Evolutionary conservation across 768 basidiomycete genomes (phyloP).

Genomic region (Amanita thiersii): DNA sequence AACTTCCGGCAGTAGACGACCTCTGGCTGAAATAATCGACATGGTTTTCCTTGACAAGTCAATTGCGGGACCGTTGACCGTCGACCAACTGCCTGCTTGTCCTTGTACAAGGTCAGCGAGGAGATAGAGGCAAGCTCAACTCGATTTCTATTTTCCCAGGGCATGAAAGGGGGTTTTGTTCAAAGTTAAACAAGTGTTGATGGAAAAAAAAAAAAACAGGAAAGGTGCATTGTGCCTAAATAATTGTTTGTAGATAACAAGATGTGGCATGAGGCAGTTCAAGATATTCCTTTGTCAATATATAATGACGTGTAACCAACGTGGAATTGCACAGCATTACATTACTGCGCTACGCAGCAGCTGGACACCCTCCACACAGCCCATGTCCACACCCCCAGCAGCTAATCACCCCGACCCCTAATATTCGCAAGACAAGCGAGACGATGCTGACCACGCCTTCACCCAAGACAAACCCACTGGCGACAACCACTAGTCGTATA

Average conservation of each 20-base stretch:
- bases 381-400: conserved; percentile 85
- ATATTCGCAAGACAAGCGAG: conserved; percentile 63
- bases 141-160: conserved; percentile 27
- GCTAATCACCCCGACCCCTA: conserved; percentile 66
- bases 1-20: conserved; percentile 79
- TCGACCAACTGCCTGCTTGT: conserved; percentile 52
- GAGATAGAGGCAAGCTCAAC: conserved; percentile 65
- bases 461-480: conserved; percentile 92
- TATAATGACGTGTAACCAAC: conserved; percentile 25
- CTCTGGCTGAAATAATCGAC: conserved; percentile 70
- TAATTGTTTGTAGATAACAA: no score
- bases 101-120: conserved; percentile 74
- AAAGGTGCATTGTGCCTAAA: no score
- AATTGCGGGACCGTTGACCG: conserved; percentile 76
- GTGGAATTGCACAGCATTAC: conserved; percentile 14
- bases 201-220: not conserved
- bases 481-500: conserved; percentile 77
- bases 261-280: conserved; percentile 10
- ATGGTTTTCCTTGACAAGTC: conserved; percentile 72
- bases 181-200: not conserved
- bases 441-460: conserved; percentile 88
- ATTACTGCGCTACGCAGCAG: conserved; percentile 9
- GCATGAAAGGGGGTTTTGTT: conserved; percentile 35
- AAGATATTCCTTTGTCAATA: conserved; percentile 1
- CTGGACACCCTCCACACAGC: conserved; percentile 61